These are phyloP conservation scores for Ceratobasidium sp. DNA, from an alignment of 1,284 basidiomycete species.

Conservation along the genomic window DNA sequence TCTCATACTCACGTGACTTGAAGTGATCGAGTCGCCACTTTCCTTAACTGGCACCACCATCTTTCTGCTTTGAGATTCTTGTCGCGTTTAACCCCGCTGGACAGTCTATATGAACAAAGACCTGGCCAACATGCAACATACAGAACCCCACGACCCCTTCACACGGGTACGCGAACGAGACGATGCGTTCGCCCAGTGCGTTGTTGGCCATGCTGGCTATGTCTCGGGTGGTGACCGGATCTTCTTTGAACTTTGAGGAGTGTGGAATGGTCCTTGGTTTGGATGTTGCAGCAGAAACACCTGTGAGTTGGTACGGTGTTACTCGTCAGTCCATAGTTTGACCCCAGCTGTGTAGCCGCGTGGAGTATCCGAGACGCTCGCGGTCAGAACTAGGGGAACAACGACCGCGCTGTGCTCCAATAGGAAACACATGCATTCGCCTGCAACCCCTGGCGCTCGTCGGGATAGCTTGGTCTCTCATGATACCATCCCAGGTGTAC, in stretches of 20 bases:
- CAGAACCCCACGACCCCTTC: neutral
- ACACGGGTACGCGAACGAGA: neutral
- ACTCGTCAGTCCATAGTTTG: neutral
- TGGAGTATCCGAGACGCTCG: neutral
- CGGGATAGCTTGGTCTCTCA: neutral
- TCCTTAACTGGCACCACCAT: conserved; percentile 4
- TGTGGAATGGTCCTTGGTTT: neutral
- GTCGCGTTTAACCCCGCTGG: neutral
- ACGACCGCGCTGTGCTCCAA: neutral
- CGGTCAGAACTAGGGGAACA: neutral
- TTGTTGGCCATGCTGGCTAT: neutral
- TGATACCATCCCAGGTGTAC: neutral
- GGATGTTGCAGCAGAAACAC: neutral
- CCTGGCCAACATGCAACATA: neutral
- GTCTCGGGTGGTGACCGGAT: neutral
- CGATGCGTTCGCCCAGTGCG: neutral
- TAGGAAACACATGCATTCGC: neutral
- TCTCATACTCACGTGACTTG: conserved; percentile 27
- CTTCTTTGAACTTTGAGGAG: neutral
- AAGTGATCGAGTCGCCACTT: conserved; percentile 13
- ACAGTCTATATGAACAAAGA: neutral
- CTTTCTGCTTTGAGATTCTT: neutral
- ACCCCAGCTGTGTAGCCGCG: neutral
- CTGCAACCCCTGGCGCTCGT: neutral
- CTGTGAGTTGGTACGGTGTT: neutral